Conservation (phyloP, 176 grass and related monocot species). For the Musa beccarii region DNA sequence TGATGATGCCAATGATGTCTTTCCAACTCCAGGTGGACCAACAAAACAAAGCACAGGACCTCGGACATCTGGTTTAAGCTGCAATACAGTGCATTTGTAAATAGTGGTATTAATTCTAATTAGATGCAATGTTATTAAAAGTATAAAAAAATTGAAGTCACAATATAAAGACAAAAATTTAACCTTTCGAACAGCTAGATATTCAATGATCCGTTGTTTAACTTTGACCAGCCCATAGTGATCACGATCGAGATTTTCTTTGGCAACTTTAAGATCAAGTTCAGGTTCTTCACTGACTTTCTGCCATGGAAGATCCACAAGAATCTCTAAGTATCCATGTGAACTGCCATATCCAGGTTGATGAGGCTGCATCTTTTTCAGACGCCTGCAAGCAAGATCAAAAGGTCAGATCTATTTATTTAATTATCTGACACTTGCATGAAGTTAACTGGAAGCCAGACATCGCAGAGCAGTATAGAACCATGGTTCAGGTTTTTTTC, state of each 20-base stretch:
- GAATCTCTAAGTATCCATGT: conserved; percentile 79
- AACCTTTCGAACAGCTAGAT: conserved; percentile 97
- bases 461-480: neutral
- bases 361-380: conserved; percentile 97
- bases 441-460: neutral
- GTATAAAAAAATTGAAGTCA: neutral
- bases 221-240: conserved; percentile 90
- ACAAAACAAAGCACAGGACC: conserved; percentile 96
- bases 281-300: conserved; percentile 86
- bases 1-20: conserved; percentile 96
- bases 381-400: conserved; percentile 34
- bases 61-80: conserved; percentile 97
- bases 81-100: conserved; percentile 26
- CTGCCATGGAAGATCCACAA: conserved; percentile 96
- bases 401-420: neutral
- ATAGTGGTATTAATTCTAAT: neutral
- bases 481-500: neutral
- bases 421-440: neutral
- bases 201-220: conserved; percentile 95
- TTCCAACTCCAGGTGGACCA: conserved; percentile 95
- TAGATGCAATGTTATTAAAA: conserved; percentile 10
- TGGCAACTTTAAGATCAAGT: conserved; percentile 83
- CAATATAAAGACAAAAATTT: neutral
- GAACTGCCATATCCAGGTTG: conserved; percentile 97
- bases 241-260: conserved; percentile 86